Conservation (phyloP, 495 filamentous ascomycete genomes). For the Friedmanniomyces endolithicus region DNA sequence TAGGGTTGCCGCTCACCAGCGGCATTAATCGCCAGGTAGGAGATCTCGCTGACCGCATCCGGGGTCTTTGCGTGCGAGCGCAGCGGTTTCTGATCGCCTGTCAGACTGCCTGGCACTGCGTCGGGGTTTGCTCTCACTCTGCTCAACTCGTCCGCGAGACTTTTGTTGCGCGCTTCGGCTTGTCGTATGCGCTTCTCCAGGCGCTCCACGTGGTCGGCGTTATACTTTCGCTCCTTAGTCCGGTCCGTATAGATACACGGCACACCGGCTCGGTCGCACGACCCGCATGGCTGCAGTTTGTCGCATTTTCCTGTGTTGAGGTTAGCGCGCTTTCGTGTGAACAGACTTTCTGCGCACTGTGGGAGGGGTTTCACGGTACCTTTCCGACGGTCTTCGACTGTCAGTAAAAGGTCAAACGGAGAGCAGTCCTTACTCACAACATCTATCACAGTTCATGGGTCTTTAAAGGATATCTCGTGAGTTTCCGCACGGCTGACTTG, state of each 20-base stretch:
- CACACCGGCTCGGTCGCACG: conserved; percentile 3
- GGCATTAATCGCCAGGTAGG: conserved; percentile 5
- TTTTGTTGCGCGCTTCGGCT: conserved; percentile 1
- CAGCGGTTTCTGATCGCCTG: background rate
- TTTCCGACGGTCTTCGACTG: too few species aligned
- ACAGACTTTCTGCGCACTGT: too few species aligned
- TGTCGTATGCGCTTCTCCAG: background rate
- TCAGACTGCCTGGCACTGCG: background rate
- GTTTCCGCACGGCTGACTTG: too few species aligned
- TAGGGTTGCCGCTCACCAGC: conserved; percentile 13
- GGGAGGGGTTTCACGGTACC: too few species aligned
- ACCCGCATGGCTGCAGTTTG: conserved; percentile 4
- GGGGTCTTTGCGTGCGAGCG: background rate
- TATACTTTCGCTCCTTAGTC: background rate
- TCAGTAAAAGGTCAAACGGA: too few species aligned
- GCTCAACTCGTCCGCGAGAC: conserved; percentile 3
- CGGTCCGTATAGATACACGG: conserved; percentile 7
- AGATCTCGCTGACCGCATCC: conserved; percentile 7
- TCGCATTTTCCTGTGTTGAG: conserved; percentile 12
- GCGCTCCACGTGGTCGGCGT: conserved; percentile 2
- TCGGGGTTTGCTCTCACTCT: background rate
- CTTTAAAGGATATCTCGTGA: too few species aligned
- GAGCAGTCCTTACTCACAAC: too few species aligned
- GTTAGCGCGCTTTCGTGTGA: conserved; percentile 4
- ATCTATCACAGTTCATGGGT: too few species aligned